Conservation (phyloP, 306 rosid genomes). For the Acacia acuminata region DNA sequence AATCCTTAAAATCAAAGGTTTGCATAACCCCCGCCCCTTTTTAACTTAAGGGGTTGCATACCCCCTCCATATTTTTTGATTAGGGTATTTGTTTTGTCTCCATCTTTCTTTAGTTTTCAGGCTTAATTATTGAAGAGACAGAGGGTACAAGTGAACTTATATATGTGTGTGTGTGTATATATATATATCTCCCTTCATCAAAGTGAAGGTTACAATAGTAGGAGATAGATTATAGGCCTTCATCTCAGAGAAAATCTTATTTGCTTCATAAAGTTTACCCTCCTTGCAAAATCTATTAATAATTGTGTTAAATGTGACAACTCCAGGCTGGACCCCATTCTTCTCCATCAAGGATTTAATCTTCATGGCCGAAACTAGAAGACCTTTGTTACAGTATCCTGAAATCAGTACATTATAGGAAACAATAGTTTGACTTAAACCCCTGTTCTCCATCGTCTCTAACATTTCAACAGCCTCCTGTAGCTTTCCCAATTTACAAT, state of each 20-base stretch:
- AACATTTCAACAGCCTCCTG: constrained; percentile 56
- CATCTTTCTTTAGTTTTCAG: too few relatives aligned
- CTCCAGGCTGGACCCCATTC: constrained; percentile 58
- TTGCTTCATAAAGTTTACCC: constrained; percentile 69
- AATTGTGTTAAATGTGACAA: constrained; percentile 68
- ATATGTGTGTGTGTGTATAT: too few relatives aligned
- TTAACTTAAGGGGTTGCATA: too few relatives aligned
- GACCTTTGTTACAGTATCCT: constrained; percentile 71
- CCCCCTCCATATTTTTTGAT: too few relatives aligned
- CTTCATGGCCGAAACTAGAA: constrained; percentile 58
- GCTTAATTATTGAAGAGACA: too few relatives aligned
- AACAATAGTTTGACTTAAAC: constrained; percentile 61
- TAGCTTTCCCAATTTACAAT: constrained; percentile 64
- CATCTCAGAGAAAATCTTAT: constrained; percentile 67
- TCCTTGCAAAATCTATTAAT: constrained; percentile 72
- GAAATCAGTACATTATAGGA: constrained; percentile 73
- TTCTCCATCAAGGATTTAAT: constrained; percentile 55
- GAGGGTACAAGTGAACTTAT: too few relatives aligned
- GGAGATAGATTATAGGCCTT: constrained; percentile 62
- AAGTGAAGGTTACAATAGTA: constrained; percentile 60
- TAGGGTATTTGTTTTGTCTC: too few relatives aligned
- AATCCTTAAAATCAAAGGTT: too few relatives aligned
- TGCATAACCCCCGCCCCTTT: too few relatives aligned
- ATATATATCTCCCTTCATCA: constrained; percentile 61
- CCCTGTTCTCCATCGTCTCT: constrained; percentile 63